Evolutionary conservation across 768 basidiomycete genomes (phyloP).

Genomic region (Dioszegia hungarica): DNA sequence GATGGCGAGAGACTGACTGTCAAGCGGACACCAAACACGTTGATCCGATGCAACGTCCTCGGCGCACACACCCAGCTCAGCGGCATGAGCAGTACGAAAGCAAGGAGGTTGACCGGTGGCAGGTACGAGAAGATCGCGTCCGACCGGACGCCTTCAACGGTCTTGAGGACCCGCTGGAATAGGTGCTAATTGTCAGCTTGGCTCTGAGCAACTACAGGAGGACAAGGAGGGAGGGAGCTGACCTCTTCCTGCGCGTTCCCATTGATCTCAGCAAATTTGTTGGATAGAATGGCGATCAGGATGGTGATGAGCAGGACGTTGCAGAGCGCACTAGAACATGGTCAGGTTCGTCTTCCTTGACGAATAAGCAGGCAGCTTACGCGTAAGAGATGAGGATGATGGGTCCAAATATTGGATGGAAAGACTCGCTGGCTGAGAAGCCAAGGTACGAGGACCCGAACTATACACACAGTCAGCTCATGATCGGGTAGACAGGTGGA

Average conservation of each 20-base stretch:
- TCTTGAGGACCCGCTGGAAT: conserved; percentile 78
- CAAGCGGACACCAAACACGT: conserved; percentile 77
- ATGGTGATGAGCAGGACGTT: conserved; percentile 52
- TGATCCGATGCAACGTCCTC: conserved; percentile 70
- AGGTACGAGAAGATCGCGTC: conserved; percentile 89
- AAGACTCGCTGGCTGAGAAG: conserved; percentile 41
- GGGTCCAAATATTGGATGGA: conserved; percentile 48
- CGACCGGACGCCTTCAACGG: conserved; percentile 84
- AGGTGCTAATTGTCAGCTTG: conserved; percentile 57
- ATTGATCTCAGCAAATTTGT: conserved; percentile 76
- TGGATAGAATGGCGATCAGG: conserved; percentile 83
- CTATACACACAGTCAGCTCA: conserved; percentile 7
- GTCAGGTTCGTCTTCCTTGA: neutral
- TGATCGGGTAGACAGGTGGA: no score
- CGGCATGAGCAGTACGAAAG: conserved; percentile 74
- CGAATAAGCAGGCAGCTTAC: conserved; percentile 20
- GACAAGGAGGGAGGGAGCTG: neutral
- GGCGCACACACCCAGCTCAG: conserved; percentile 70
- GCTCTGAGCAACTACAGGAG: neutral
- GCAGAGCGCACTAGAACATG: conserved; percentile 40
- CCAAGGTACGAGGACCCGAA: conserved; percentile 43
- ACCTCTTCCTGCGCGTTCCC: conserved; percentile 65
- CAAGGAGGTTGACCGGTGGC: conserved; percentile 59
- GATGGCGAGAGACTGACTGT: conserved; percentile 59
- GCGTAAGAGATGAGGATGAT: conserved; percentile 46